phyloP scores from a whole-genome alignment of 169 alveolate genomes.

The Plasmodium malariae region DNA sequence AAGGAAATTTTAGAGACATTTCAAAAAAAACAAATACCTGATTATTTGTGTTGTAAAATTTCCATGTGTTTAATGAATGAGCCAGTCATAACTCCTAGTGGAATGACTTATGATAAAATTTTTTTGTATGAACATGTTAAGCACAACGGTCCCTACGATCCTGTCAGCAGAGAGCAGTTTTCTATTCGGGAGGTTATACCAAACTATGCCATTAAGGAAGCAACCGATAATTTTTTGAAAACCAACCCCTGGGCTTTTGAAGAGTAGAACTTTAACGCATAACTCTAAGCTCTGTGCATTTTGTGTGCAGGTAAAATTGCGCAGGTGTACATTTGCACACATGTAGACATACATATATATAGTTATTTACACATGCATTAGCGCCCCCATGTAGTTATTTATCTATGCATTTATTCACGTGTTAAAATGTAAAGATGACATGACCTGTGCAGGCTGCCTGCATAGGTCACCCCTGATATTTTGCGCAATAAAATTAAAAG shows the following conservation, averaged over 20 bases:
- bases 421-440: too few species aligned
- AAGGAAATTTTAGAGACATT: constrained; percentile 78
- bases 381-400: neutral
- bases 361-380: neutral
- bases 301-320: too few species aligned
- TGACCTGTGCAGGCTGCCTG: too few species aligned
- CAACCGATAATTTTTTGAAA: constrained; percentile 84
- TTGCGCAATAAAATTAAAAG: neutral
- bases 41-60: constrained; percentile 88
- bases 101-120: constrained; percentile 88
- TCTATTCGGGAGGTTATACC: constrained; percentile 81
- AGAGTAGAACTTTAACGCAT: constrained; percentile 23
- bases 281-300: too few species aligned
- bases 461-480: too few species aligned
- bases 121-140: constrained; percentile 86
- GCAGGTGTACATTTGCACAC: too few species aligned
- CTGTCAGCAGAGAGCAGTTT: constrained; percentile 84
- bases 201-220: constrained; percentile 89
- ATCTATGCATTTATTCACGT: too few species aligned
- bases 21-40: constrained; percentile 84
- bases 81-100: constrained; percentile 91
- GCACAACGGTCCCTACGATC: constrained; percentile 89
- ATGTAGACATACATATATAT: neutral
- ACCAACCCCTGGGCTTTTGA: constrained; percentile 77
- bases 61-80: constrained; percentile 92